Conservation (phyloP, 2,329 filamentous ascomycete species). For the Aureobasidium lini region DNA sequence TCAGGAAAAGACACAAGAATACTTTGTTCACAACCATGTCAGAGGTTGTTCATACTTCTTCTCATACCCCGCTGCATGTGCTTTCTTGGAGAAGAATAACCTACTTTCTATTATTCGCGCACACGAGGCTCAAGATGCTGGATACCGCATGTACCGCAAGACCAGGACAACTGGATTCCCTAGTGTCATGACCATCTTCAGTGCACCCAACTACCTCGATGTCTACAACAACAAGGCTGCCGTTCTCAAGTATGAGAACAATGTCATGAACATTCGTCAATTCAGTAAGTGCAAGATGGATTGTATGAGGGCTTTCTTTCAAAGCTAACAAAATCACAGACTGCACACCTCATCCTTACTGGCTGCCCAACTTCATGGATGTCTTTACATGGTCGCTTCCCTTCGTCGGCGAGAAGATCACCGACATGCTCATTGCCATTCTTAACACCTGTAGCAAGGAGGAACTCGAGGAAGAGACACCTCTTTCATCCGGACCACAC, state of each 20-base stretch:
- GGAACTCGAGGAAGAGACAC: constrained; percentile 80
- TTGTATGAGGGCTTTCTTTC: neutral
- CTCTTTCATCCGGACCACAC: constrained; percentile 56
- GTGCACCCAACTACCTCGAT: constrained; percentile 95
- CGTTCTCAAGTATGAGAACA: constrained; percentile 98
- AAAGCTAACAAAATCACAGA: constrained; percentile 34
- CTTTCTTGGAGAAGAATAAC: constrained; percentile 98
- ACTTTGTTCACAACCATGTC: constrained; percentile 96
- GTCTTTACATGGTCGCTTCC: constrained; percentile 99
- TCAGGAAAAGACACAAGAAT: constrained; percentile 96
- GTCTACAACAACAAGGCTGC: constrained; percentile 99
- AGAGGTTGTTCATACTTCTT: constrained; percentile 99
- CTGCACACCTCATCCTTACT: constrained; percentile 98
- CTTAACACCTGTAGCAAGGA: constrained; percentile 99
- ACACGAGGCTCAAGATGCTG: constrained; percentile 96
- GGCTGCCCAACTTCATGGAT: constrained; percentile 99
- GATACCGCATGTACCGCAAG: constrained; percentile 98
- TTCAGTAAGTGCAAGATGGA: constrained; percentile 51
- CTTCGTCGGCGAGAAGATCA: constrained; percentile 97
- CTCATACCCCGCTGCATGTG: constrained; percentile 93
- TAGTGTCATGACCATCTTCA: constrained; percentile 99
- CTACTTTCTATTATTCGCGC: constrained; percentile 93
- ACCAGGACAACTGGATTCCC: constrained; percentile 96
- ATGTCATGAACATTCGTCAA: constrained; percentile 99
- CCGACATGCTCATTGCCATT: constrained; percentile 98